Evolutionary conservation across 2,329 filamentous ascomycete species (phyloP), one percentile per base, ranked within the genome.

Genomic region (Calonectria henricotiae): DNA sequence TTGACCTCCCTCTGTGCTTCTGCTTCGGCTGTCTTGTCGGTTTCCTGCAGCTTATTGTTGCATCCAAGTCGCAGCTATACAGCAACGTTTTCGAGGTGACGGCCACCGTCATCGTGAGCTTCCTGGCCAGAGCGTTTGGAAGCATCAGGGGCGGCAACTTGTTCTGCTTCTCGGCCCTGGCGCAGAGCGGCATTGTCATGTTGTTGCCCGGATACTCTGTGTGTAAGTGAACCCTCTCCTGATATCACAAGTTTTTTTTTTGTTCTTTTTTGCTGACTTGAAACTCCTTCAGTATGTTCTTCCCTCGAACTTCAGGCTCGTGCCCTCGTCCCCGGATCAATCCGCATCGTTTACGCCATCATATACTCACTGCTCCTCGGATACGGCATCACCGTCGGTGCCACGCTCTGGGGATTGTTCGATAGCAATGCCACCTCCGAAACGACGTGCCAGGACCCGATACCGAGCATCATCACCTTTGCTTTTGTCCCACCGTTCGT

Each of bases 401-500:
- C 90, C 0, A 86, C 89, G 0, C 84, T 93, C 15, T 92, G 91
- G 76, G 91, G 90, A 2, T 83, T 89, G 23, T 85, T 92, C 54
- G 89, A 92, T 78, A 71, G 76, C 4, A 81, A 86, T 39, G 89
- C 90, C 0, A 87, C 86, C 4, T 81, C 83, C 9, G 78, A 80
- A 11, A 83, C 82, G 1, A 81, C 78, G 4, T 86, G 89, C 78
- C 9, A 75, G 20, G 61, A 85, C 66, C 81, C 86, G 0, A 85
- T 91, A 73, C 73, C 82, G 17, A 74, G 79, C 2, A 78, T 82
- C 68, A 80, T 82, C 60, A 88, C 87, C 68, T 94, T 95, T 82
- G 83, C 92, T 35, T 95, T 94, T 77, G 94, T 96, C 0, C 89
- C 92, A 0, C 80, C 88, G 7, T 97, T 95, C 80, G 90, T 93